Percentiles rank a stretch among this genome's conserved stretches.
These are phyloP conservation scores for Blastocystis sp. DNA, from an alignment of 352 stramenopile genomes.

Conservation along the genomic window DNA sequence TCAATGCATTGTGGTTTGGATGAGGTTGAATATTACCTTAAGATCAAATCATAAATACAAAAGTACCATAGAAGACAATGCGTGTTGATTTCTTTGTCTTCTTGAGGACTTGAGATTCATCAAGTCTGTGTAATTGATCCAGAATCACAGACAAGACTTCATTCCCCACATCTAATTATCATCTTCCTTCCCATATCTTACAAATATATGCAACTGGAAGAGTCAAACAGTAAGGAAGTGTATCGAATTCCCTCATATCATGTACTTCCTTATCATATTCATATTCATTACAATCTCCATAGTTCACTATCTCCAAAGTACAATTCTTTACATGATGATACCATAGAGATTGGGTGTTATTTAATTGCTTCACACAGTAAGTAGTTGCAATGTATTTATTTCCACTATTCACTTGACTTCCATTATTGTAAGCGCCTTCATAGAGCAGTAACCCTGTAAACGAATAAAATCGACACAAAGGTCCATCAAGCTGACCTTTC, in stretches of 20 bases:
- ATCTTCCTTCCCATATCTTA: background rate
- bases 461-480: background rate
- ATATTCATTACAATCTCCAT: background rate
- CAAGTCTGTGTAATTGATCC: background rate
- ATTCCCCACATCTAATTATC: constrained; percentile 3
- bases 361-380: constrained; percentile 7
- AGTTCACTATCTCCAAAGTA: background rate
- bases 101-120: background rate
- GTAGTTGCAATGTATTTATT: background rate
- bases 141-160: background rate
- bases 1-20: background rate
- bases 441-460: background rate
- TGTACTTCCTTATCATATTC: background rate
- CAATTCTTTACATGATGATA: constrained; percentile 18
- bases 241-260: background rate
- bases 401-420: background rate
- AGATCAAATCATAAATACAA: background rate
- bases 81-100: background rate
- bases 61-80: background rate
- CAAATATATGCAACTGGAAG: background rate
- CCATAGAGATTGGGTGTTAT: background rate
- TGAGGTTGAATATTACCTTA: background rate
- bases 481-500: background rate
- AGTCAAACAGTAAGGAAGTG: background rate
- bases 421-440: background rate